Base-by-base conservation (phyloP, 2,329 filamentous ascomycete species). In the Phoma herbarum region DNA sequence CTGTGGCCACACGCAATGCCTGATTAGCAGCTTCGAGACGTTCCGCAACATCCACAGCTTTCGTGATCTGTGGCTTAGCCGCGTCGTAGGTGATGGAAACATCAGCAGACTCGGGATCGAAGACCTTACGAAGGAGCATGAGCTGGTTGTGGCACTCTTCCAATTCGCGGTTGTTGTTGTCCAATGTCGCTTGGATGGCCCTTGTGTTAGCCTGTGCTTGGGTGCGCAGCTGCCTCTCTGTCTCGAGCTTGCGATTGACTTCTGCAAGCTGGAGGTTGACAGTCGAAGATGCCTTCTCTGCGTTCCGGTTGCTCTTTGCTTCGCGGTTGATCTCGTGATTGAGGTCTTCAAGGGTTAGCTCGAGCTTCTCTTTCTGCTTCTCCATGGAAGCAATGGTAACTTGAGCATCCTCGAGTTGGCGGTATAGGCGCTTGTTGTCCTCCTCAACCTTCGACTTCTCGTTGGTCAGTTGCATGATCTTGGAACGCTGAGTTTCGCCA, bases 321-420 rank as follows among this genome's bases (percentile, higher is more conserved):
- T 97, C 94, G 28, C 93, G 86, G 48, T 91, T 90, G 52, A 97
- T 85, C 76, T 98, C 93, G 68, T 98, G 94, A 67, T 92, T 96
- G 33, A 97, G 82, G 75, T 99, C 94, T 75, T 99, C 94, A 9
- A 98, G 79, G 69, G 86, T 93, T 41, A 98, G 84, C 50, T 93
- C 87, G 26, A 98, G 83, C 78, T 97, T 97, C 78, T 98, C 94
- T 51, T 95, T 90, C 76, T 95, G 92, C 82, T 98, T 98, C 75
- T 97, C 93, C 8, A 97, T 80, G 1, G 91, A 90, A 0, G 90
- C 90, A 64, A 96, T 88, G 5, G 88, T 88, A 23, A 97, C 78
- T 69, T 97, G 94, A 6, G 91, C 85, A 65, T 97, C 93, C 56
- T 90, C 92, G 12, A 97, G 84, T 73, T 97, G 92, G 68, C 92